Evolutionary conservation across 2,329 filamentous ascomycete genomes (phyloP).

Genomic region (Aspergillus sp.): DNA sequence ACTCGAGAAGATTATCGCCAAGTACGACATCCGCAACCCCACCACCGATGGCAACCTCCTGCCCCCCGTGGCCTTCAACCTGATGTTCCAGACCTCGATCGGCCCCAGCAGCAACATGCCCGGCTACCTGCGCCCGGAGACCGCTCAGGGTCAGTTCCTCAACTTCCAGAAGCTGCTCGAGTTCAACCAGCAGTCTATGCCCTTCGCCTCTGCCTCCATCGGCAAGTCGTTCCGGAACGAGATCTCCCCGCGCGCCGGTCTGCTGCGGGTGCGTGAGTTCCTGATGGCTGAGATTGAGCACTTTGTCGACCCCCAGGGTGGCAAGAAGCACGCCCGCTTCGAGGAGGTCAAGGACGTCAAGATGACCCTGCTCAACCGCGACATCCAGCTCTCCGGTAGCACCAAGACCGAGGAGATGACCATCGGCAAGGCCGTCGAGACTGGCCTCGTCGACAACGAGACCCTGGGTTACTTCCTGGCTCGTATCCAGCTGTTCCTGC

Average conservation of each 20-base stretch:
- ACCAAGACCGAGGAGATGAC: conserved; percentile 72
- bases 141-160: conserved; percentile 95
- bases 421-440: conserved; percentile 82
- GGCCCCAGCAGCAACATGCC: conserved; percentile 85
- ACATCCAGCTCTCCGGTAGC: conserved; percentile 84
- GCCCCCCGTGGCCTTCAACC: conserved; percentile 88
- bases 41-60: conserved; percentile 73
- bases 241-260: conserved; percentile 88
- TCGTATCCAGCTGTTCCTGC: conserved; percentile 86
- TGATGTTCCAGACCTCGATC: conserved; percentile 98
- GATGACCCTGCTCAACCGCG: conserved; percentile 78
- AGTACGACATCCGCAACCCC: conserved; percentile 89
- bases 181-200: conserved; percentile 93
- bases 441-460: conserved; percentile 89
- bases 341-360: conserved; percentile 80
- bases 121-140: conserved; percentile 89
- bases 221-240: conserved; percentile 99
- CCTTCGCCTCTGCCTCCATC: conserved; percentile 94
- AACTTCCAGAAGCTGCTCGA: conserved; percentile 96
- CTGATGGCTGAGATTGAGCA: conserved; percentile 99
- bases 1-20: conserved; percentile 83
- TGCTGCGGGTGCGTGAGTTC: conserved; percentile 94
- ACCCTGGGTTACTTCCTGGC: conserved; percentile 97
- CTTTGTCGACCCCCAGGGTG: conserved; percentile 89
- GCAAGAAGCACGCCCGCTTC: conserved; percentile 93